Base-by-base conservation (phyloP, 2,329 filamentous ascomycete species). In the Penicillium sp. region DNA sequence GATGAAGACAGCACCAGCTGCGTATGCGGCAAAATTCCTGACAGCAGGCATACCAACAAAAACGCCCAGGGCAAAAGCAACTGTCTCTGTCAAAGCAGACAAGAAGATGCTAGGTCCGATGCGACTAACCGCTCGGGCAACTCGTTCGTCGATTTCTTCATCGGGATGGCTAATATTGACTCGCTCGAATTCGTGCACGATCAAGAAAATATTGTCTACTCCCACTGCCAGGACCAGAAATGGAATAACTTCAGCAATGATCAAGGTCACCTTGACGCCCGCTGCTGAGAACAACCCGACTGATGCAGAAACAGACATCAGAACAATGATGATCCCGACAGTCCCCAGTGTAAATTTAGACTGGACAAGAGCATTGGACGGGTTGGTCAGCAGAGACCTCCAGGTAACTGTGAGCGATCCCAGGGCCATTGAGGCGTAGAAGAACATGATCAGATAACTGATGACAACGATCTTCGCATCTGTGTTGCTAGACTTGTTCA, bases 31-130 rank as follows among this genome's bases (percentile, higher is more conserved):
- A 74, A 99, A 99, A 74, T 99, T 99, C 59, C 91, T 86, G 41
- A 99, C 95, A 2, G 94, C 94, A 16, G 95, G 94, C 94, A 99
- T 99, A 46, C 92, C 92, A 7, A 97, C 95, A 58, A 94, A 93
- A 40, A 91, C 89, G 13, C 94, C 94, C 12, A 99, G 82, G 2
- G 91, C 88, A 72, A 99, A 99, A 2, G 93, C 92, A 25, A 92
- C 86, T 0, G 93, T 99, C 72, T 99, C 94, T 0, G 93, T 97
- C 34, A 90, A 81, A n/a, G 92, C 93, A 9, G 94, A 97, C 39
- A 99, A 86, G 18, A 99, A 82, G 51, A 99, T 97, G 1, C 93
- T 97, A 3, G 94, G 94, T 0, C 94, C 94, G 86, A 99, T 99
- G 51, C 94, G 86, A 23, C 94, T 93, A n/a, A 97, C 80, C 3